These are phyloP conservation scores for Ganoderma multipileum DNA, from an alignment of 1,284 basidiomycete genomes.

Conservation along the genomic window DNA sequence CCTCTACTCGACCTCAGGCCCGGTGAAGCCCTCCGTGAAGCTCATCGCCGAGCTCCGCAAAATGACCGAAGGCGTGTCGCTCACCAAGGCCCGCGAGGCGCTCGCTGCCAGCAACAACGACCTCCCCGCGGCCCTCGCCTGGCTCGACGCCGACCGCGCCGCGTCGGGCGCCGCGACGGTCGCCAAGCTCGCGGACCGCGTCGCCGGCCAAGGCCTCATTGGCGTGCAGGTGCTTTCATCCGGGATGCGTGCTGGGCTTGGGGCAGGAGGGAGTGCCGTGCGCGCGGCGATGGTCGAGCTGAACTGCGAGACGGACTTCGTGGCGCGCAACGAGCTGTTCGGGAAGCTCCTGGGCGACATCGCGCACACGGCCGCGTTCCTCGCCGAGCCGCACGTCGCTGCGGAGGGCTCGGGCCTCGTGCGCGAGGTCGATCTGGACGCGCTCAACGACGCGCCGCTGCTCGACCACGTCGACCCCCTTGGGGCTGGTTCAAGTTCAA, in stretches of 20 bases:
- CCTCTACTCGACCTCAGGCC: conserved; percentile 47
- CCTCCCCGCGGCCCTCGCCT: conserved; percentile 76
- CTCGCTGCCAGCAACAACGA: conserved; percentile 80
- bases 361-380: conserved; percentile 87
- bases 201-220: conserved; percentile 82
- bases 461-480: conserved; percentile 55
- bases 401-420: conserved; percentile 47
- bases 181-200: conserved; percentile 81
- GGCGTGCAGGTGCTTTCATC: conserved; percentile 76
- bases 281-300: conserved; percentile 91
- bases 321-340: conserved; percentile 89
- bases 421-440: conserved; percentile 53
- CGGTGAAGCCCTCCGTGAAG: conserved; percentile 62
- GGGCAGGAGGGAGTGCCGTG: conserved; percentile 50
- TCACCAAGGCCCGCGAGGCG: conserved; percentile 90
- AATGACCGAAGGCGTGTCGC: conserved; percentile 74
- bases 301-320: conserved; percentile 98
- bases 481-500: conserved; percentile 30
- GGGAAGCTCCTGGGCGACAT: conserved; percentile 80
- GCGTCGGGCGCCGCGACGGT: conserved; percentile 81
- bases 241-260: conserved; percentile 45
- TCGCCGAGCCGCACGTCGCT: conserved; percentile 57
- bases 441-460: conserved; percentile 72
- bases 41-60: conserved; percentile 90
- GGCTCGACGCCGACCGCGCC: conserved; percentile 81